Evolutionary conservation across 495 filamentous ascomycete species (phyloP).

Genomic region (Thozetella sp.): DNA sequence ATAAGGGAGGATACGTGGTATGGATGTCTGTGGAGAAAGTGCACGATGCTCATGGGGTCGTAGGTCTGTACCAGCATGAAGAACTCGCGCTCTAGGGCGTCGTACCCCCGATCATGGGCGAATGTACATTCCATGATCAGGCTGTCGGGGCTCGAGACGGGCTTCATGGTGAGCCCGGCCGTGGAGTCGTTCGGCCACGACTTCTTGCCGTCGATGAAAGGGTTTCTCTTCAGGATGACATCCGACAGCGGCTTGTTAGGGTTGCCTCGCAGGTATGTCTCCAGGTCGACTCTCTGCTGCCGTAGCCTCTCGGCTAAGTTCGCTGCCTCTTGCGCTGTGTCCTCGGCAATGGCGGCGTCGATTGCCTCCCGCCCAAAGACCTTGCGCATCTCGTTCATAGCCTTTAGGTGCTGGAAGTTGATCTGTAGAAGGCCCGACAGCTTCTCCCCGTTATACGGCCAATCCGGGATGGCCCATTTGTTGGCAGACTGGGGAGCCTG

Average conservation of each 20-base stretch:
- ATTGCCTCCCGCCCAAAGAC: conserved; percentile 85
- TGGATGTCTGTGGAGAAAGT: conserved; percentile 48
- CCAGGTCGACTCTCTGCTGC: conserved; percentile 65
- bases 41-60: conserved; percentile 67
- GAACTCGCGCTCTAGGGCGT: conserved; percentile 75
- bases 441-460: conserved; percentile 19
- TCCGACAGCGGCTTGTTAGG: conserved; percentile 68
- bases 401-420: conserved; percentile 80
- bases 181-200: conserved; percentile 83
- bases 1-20: conserved; percentile 94
- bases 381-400: conserved; percentile 88
- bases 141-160: conserved; percentile 48
- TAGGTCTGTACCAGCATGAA: conserved; percentile 77
- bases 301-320: conserved; percentile 46
- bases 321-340: conserved; percentile 44
- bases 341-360: conserved; percentile 59
- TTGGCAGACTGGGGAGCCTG: conserved; percentile 4
- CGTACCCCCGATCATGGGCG: conserved; percentile 76
- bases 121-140: conserved; percentile 70
- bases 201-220: conserved; percentile 87
- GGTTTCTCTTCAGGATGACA: conserved; percentile 71
- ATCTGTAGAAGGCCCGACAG: conserved; percentile 67
- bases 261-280: conserved; percentile 66
- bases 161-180: conserved; percentile 83
- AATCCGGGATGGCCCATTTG: conserved; percentile 6